Conservation (phyloP, 2,329 filamentous ascomycete species). For the Calonectria crousiana region DNA sequence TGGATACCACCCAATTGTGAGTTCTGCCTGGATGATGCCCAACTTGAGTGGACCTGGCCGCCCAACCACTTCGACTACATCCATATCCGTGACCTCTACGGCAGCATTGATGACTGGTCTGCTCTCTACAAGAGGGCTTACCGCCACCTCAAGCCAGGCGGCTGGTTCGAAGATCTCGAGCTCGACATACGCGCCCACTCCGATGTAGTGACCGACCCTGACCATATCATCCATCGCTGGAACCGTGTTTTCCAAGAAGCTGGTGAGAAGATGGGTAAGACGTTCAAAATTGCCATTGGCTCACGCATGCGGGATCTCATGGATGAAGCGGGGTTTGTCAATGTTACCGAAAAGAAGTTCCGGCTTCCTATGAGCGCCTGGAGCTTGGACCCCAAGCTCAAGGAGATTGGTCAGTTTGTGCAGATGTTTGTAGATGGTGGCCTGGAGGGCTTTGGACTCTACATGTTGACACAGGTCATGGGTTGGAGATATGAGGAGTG, state of each 20-base stretch:
- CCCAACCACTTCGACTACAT: constrained; percentile 30
- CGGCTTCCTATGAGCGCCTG: constrained; percentile 29
- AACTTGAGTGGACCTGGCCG: constrained; percentile 31
- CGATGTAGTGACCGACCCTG: constrained; percentile 25
- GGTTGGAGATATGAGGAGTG: constrained; percentile 26
- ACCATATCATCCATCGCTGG: constrained; percentile 30
- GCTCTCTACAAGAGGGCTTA: constrained; percentile 23
- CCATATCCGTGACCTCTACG: constrained; percentile 30
- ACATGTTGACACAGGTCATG: constrained; percentile 27
- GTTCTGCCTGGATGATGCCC: constrained; percentile 23
- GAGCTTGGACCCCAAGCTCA: constrained; percentile 26
- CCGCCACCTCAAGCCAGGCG: constrained; percentile 26
- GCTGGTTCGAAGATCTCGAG: constrained; percentile 31
- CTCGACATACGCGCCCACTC: constrained; percentile 20
- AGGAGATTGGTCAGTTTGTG: constrained; percentile 30
- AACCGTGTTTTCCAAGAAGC: constrained; percentile 30
- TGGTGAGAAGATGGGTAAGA: constrained; percentile 30
- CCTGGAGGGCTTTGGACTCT: constrained; percentile 25
- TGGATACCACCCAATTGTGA: constrained; percentile 26
- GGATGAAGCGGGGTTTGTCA: constrained; percentile 24
- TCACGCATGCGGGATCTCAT: constrained; percentile 31
- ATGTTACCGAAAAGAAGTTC: constrained; percentile 28
- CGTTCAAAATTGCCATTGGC: constrained; percentile 31
- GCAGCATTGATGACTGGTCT: constrained; percentile 28
- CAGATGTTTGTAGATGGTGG: constrained; percentile 29